Base-by-base conservation (phyloP, 257 asterid genomes). In the Solanum tarijense region DNA sequence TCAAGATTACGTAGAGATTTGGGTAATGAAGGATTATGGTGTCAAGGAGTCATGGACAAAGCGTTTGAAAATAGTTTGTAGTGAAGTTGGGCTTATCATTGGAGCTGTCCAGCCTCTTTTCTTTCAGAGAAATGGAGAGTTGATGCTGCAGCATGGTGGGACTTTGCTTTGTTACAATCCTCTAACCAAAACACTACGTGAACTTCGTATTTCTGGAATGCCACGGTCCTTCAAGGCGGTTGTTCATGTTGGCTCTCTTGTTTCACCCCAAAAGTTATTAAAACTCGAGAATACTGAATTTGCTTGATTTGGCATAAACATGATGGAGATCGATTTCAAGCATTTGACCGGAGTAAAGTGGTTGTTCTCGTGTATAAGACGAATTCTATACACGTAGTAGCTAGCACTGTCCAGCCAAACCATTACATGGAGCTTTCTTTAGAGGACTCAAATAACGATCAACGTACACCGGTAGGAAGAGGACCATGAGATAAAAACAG, bases 21-120 rank as follows among this genome's bases (percentile, higher is more conserved):
- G 93, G 93, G 65, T 85, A 13, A 88, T 89, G 93, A 87, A 87
- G 68, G 83, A 83, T 4, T 88, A 91, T 31, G 91, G 91, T 25
- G 88, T 75, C 69, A 58, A 52, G 14, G 90, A 89, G 60, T 88
- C 90, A 6, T 89, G 93, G 93, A 84, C 55, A 25, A 91, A 89
- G 81, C 52, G 86, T 82, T 29, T 82, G 69, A 48, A 23, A 82
- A 48, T 82, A 25, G 71, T 82, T 18, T 48, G 41, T 48, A 34
- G 16, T 82, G 86, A 82, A 58, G 71, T 82, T 27, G 79, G 14
- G 43, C 86, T 73, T 4, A 74, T 41, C 34, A 62, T 86, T 55
- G 85, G 85, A 74, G 31, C 58, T 3, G 76, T 55, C 16, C 71
- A 46, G 13, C 69, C 83, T 32, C 65, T 86, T 29, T 75, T 78